Base-by-base conservation (phyloP, 2,329 filamentous ascomycete species). In the Dactylellina haptotyla region DNA sequence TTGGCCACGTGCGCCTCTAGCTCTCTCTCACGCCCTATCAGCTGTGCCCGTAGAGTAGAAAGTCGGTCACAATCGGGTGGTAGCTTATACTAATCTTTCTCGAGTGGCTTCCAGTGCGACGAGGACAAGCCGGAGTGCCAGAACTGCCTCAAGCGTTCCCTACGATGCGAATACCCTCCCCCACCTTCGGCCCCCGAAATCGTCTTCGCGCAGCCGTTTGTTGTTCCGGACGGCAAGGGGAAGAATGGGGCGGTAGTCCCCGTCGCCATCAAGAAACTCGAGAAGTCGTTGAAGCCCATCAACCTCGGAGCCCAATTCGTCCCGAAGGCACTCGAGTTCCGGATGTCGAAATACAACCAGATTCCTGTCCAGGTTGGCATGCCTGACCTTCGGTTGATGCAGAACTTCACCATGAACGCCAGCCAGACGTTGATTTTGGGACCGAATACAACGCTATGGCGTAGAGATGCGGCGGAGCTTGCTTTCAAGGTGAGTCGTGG, bases 281-380 rank as follows among this genome's bases (percentile, higher is more conserved):
- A 66, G 32, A 74, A 67, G 54, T 66, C 61, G 32, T 48, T 66
- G 30, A 74, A 74, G 26, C 69, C 69, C 3, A 72, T 72, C 32
- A 59, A 71, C n/a, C 37, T 71, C n/a, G 66, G 67, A 12, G 18
- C 43, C 20, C 39, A 59, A 20, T 72, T 64, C 45, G 41, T 72
- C 20, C 59, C 67, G 18, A 58, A 59, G 28, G 62, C 69, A 4
- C 28, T 66, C n/a, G 69, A 74, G 53, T 67, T 72, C 51, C 59
- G 67, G 18, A 72, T 72, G 67, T 72, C 67, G 16, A 72, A 72
- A 46, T 72, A 72, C 53, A 72, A 72, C 46, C 67, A 72, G 45
- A 72, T 72, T 16, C 67, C 67, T 3, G 61, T 66, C 10, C 69
- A 74, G 51, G 69, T 74, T n/a, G 62, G 62, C 50, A 66, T 66